phyloP scores from a whole-genome alignment of 1,284 basidiomycete species.

The Ceratorhiza oryzae-sativae region DNA sequence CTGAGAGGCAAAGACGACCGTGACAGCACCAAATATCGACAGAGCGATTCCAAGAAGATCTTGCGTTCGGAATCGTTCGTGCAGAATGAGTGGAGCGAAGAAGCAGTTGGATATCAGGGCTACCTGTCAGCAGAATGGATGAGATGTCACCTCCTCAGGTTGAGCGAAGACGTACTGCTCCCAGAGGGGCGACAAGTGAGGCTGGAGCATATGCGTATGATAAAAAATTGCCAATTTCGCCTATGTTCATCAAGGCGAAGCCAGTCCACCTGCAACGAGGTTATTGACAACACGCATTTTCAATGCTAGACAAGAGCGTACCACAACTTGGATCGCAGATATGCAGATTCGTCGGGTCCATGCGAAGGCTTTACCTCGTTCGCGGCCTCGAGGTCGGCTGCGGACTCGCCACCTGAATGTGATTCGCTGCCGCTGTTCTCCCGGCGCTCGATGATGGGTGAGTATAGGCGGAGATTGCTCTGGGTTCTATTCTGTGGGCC shows the following conservation, averaged over 20 bases:
- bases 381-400: slow-evolving; percentile 13
- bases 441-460: slow-evolving; percentile 8
- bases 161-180: slow-evolving; percentile 68
- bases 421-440: slow-evolving; percentile 14
- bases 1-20: slow-evolving; percentile 86
- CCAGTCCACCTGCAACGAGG: slow-evolving; percentile 81
- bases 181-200: slow-evolving; percentile 92
- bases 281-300: slow-evolving; percentile 31
- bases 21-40: slow-evolving; percentile 84
- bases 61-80: slow-evolving; percentile 75
- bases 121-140: slow-evolving; percentile 58
- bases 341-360: slow-evolving; percentile 60
- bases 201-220: slow-evolving; percentile 91
- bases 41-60: slow-evolving; percentile 90
- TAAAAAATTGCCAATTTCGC: slow-evolving; percentile 91
- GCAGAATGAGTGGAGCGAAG: slow-evolving; percentile 89
- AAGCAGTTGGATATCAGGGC: slow-evolving; percentile 94
- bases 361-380: neutral
- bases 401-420: slow-evolving; percentile 20
- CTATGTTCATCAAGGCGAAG: slow-evolving; percentile 87
- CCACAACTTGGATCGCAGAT: slow-evolving; percentile 86
- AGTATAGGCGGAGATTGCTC: neutral
- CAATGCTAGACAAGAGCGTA: slow-evolving; percentile 48
- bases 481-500: slow-evolving; percentile 9
- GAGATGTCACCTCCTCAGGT: neutral